phyloP scores from a whole-genome alignment of 257 asterid genomes.

The Gentiana straminea region DNA sequence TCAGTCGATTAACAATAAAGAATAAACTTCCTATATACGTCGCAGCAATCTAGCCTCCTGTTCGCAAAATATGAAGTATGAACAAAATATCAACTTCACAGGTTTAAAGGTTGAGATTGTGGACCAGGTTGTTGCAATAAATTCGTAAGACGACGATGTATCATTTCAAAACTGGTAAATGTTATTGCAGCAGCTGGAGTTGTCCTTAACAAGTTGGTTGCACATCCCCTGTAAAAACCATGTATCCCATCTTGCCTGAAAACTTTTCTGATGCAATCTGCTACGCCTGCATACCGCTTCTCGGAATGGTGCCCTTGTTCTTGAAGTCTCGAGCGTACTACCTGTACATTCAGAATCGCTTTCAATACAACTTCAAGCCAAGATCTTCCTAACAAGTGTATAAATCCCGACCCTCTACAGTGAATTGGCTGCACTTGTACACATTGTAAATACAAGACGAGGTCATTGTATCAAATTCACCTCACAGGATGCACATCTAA shows the following conservation, averaged over 20 bases:
- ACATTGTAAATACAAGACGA: too few species aligned
- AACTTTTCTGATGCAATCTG: conserved; percentile 71
- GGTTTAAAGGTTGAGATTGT: conserved; percentile 38
- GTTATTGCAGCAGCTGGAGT: conserved; percentile 98
- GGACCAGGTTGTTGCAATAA: conserved; percentile 41
- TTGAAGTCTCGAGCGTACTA: conserved; percentile 94
- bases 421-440: too few species aligned
- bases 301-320: conserved; percentile 96
- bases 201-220: conserved; percentile 78
- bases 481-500: too few species aligned
- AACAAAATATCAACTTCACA: too few species aligned
- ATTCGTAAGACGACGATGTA: conserved; percentile 74
- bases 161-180: conserved; percentile 96
- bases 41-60: too few species aligned
- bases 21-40: too few species aligned
- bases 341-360: conserved; percentile 37
- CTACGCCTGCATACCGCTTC: conserved; percentile 74
- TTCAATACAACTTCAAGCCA: too few species aligned
- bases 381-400: too few species aligned
- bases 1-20: too few species aligned
- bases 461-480: too few species aligned
- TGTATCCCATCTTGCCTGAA: conserved; percentile 62
- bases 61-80: too few species aligned
- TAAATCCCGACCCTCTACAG: too few species aligned
- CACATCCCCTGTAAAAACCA: conserved; percentile 94